phyloP scores from a whole-genome alignment of 768 basidiomycete species.

The Auriscalpium microsporum region DNA sequence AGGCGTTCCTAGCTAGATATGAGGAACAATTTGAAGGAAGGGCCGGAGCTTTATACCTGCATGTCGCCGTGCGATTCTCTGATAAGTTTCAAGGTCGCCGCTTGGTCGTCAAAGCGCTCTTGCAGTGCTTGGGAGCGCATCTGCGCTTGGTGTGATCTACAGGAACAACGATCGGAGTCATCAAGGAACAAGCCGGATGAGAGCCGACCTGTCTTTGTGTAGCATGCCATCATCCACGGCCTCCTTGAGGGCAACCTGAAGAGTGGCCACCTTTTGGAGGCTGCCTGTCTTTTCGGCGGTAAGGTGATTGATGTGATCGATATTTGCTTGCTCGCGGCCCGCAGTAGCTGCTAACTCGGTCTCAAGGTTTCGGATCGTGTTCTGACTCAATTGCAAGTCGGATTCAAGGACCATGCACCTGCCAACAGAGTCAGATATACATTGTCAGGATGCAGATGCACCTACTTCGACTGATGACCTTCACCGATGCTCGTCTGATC shows the following conservation, averaged over 20 bases:
- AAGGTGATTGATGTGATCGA: slow-evolving; percentile 1
- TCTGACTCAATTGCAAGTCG: slow-evolving; percentile 3
- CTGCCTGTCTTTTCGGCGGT: slow-evolving; percentile 1
- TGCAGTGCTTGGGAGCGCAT: slow-evolving; percentile 34
- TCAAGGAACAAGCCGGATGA: neutral
- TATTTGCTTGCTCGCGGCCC: slow-evolving; percentile 3
- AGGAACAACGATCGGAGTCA: neutral
- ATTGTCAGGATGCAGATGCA: neutral
- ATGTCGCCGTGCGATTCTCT: slow-evolving; percentile 48
- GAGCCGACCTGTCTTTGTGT: slow-evolving; percentile 5
- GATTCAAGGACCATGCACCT: slow-evolving; percentile 7
- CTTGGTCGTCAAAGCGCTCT: slow-evolving; percentile 54
- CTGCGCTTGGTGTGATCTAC: slow-evolving; percentile 10
- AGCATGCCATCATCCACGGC: slow-evolving; percentile 1
- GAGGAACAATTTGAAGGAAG: neutral
- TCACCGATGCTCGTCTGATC: slow-evolving; percentile 9
- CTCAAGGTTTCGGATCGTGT: neutral
- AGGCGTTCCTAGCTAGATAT: slow-evolving; percentile 29
- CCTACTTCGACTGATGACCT: slow-evolving; percentile 6
- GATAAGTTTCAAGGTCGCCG: slow-evolving; percentile 40
- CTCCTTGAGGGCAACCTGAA: slow-evolving; percentile 4
- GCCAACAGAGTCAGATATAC: neutral
- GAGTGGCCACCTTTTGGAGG: neutral
- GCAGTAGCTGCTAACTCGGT: neutral
- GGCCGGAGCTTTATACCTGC: slow-evolving; percentile 27